Conservation (phyloP, 2,329 filamentous ascomycete genomes). For the Sporothrix pallida region DNA sequence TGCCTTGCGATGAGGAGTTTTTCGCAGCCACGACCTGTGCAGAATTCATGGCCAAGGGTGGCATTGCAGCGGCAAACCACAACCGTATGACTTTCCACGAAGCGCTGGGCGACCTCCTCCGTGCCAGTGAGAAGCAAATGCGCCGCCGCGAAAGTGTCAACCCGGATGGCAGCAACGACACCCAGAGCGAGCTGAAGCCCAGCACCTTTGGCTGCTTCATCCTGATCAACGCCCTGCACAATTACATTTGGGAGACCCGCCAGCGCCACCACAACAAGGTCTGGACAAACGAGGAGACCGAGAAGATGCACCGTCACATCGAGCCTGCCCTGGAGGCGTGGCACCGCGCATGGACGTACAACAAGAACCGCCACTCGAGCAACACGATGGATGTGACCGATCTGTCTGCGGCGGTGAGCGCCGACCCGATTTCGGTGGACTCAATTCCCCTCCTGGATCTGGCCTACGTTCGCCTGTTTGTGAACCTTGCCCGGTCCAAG, state of each 20-base stretch:
- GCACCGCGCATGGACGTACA: slow-evolving; percentile 90
- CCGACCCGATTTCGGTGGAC: slow-evolving; percentile 84
- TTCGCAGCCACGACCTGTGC: slow-evolving; percentile 84
- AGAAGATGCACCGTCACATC: slow-evolving; percentile 94
- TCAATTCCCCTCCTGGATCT: slow-evolving; percentile 89
- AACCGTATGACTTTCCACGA: slow-evolving; percentile 80
- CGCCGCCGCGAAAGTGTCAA: slow-evolving; percentile 51
- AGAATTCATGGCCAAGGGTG: slow-evolving; percentile 80
- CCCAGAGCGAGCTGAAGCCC: slow-evolving; percentile 69
- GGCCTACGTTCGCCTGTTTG: slow-evolving; percentile 89
- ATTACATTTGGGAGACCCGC: slow-evolving; percentile 97
- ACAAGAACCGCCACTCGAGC: slow-evolving; percentile 82
- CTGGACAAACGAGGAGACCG: slow-evolving; percentile 91
- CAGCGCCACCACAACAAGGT: slow-evolving; percentile 85
- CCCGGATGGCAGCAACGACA: slow-evolving; percentile 59
- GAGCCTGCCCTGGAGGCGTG: slow-evolving; percentile 92
- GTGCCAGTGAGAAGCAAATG: slow-evolving; percentile 68
- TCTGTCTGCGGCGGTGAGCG: slow-evolving; percentile 64
- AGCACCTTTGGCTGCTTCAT: slow-evolving; percentile 93
- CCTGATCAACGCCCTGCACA: slow-evolving; percentile 92
- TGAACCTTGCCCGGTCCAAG: slow-evolving; percentile 89
- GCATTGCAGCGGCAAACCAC: slow-evolving; percentile 69
- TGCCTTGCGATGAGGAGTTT: slow-evolving; percentile 92
- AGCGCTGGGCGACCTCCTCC: slow-evolving; percentile 79
- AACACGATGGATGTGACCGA: slow-evolving; percentile 52